These are phyloP conservation scores for Leccinum pellstonianum DNA, from an alignment of 768 basidiomycete genomes.

Conservation along the genomic window DNA sequence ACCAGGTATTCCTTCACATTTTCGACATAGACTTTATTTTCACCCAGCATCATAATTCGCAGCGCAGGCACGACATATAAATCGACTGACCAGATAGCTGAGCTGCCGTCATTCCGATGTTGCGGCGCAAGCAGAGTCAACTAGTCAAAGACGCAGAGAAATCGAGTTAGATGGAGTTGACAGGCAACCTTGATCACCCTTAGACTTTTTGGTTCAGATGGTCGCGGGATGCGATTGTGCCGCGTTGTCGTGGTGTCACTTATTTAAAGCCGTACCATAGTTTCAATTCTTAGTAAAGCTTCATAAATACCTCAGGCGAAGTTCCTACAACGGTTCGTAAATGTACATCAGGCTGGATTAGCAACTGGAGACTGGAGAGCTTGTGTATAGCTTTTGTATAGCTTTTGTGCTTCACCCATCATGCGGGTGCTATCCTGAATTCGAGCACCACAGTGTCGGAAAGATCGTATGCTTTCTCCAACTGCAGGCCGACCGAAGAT, in stretches of 20 bases:
- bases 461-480: background rate
- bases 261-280: background rate
- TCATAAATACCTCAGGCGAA: background rate
- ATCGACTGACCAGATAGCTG: too few species aligned
- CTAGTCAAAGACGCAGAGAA: background rate
- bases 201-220: too few species aligned
- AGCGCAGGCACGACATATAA: too few species aligned
- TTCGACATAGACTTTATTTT: too few species aligned
- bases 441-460: background rate
- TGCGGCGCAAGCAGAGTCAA: conserved; percentile 29
- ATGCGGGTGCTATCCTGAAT: background rate
- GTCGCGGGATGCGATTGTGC: background rate
- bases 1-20: too few species aligned
- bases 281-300: background rate
- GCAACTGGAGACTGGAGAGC: background rate
- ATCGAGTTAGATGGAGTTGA: background rate
- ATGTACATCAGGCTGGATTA: background rate
- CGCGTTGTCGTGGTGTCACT: background rate
- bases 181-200: background rate
- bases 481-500: background rate
- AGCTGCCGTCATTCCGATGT: conserved; percentile 14
- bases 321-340: background rate
- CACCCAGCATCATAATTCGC: too few species aligned
- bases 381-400: background rate
- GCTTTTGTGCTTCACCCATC: background rate